A percentile compares a stretch with the other conserved stretches of the same genome.
Evolutionary conservation across 139 green algal genomes (phyloP).

Genomic region (Picochlorum sp.): DNA sequence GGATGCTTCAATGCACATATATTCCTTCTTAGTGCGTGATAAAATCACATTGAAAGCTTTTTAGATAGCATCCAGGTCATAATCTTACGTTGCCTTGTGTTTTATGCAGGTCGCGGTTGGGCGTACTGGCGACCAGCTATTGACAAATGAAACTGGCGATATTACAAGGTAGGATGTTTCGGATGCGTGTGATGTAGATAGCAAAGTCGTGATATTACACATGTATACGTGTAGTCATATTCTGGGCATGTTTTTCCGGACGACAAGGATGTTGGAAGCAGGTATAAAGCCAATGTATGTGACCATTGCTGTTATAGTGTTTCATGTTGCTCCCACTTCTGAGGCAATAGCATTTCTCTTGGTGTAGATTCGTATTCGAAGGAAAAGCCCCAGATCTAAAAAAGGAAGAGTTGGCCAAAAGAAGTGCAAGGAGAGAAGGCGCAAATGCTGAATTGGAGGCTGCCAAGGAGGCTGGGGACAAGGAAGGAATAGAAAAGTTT

Average conservation of each 20-base stretch:
- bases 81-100: neutral
- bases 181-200: neutral
- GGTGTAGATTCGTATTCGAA: slow-evolving; percentile 89
- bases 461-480: slow-evolving; percentile 70
- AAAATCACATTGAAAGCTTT: neutral
- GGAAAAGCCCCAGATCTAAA: slow-evolving; percentile 92
- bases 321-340: neutral
- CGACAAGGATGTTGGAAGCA: slow-evolving; percentile 86
- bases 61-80: neutral
- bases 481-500: slow-evolving; percentile 90
- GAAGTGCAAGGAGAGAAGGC: slow-evolving; percentile 25
- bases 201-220: neutral
- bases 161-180: slow-evolving; percentile 63
- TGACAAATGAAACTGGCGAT: slow-evolving; percentile 90
- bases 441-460: slow-evolving; percentile 45
- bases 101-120: slow-evolving; percentile 68
- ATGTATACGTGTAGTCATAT: slow-evolving; percentile 48
- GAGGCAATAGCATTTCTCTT: neutral
- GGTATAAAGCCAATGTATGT: slow-evolving; percentile 88
- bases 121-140: slow-evolving; percentile 62
- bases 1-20: slow-evolving; percentile 98
- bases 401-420: slow-evolving; percentile 68
- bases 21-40: slow-evolving; percentile 84
- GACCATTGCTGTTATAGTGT: slow-evolving; percentile 1
- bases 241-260: slow-evolving; percentile 95